phyloP scores from a whole-genome alignment of 2,329 filamentous ascomycete genomes.

The Verticillium zaregamsianum region DNA sequence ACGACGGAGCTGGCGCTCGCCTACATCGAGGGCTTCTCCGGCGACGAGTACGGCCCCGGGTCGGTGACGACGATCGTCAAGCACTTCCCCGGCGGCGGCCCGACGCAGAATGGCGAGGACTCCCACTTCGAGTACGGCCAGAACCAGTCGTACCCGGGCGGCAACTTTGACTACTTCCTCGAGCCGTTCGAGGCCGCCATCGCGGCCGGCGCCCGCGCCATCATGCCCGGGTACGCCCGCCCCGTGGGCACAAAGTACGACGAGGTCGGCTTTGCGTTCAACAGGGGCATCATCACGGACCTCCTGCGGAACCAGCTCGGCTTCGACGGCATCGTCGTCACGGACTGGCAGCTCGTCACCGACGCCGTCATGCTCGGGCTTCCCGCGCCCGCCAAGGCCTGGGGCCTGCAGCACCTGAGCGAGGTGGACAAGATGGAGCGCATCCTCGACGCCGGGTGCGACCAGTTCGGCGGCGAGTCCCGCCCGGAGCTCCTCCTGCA shows the following conservation, averaged over 20 bases:
- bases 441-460: conserved; percentile 43
- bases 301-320: conserved; percentile 42
- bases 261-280: conserved; percentile 45
- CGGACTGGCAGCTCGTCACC: conserved; percentile 50
- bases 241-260: conserved; percentile 42
- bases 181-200: conserved; percentile 48
- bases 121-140: conserved; percentile 46
- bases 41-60: conserved; percentile 32
- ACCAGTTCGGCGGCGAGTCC: conserved; percentile 48
- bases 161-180: conserved; percentile 46
- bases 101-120: conserved; percentile 45
- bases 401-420: conserved; percentile 43
- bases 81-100: conserved; percentile 49
- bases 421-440: conserved; percentile 29
- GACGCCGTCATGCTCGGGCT: conserved; percentile 27
- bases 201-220: conserved; percentile 42
- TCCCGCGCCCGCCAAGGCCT: conserved; percentile 14
- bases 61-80: conserved; percentile 47
- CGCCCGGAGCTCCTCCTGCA: conserved; percentile 42
- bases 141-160: conserved; percentile 45
- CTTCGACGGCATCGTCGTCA: conserved; percentile 46
- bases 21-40: conserved; percentile 45
- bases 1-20: conserved; percentile 30
- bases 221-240: conserved; percentile 48
- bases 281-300: conserved; percentile 45